Evolutionary conservation across 805 yeast species (phyloP), one percentile per base, ranked within the genome.

Genomic region (Starmerella gropengiesseri): DNA sequence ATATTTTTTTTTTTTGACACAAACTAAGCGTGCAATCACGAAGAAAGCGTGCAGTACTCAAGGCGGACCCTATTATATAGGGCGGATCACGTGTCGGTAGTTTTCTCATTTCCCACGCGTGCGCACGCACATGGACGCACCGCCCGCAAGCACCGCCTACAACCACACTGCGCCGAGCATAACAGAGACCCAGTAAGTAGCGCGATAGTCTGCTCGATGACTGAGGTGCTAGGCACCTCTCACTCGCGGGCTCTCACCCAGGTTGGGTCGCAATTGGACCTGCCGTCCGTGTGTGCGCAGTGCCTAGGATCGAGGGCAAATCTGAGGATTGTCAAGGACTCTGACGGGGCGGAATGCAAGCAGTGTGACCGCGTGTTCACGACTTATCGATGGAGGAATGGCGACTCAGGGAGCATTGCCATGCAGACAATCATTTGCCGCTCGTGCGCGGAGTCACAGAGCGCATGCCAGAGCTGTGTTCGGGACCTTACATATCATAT

Each of bases 391-490:
- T 84, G 95, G 95, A 68, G 70, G 44, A 70, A 73, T 14, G 62
- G 60, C 32, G 67, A 65, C 5, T 67, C 66, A 16, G 62, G 22
- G 4, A 13, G 64, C 36, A 63, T 74, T 47, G 5, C 13, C 11
- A 69, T 71, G 44, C 75, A 73, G 51, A 85, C 95, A 2, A 60
- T 75, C 1, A 74, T 89, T 16, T 89, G 98, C 62, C 57, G 64
- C 27, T 75, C 87, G 0, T 89, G 98, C 64, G 77, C 96, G 0
- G 66, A 77, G 31, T 75, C 78, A 33, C 71, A 79, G 46, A 80
- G 83, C 61, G 80, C 93, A 53, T 89, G 98, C 57, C 97, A 91
- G 59, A 65, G 77, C 19, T 89, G 98, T 60, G 72, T 85, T 74
- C 60, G 81, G 26, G 97, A 89, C 62, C 63, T 87, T 31, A 74